Evolutionary conservation across 2,329 filamentous ascomycete species (phyloP), one percentile per base, ranked within the genome.

Genomic region (Seiridium unicorne): DNA sequence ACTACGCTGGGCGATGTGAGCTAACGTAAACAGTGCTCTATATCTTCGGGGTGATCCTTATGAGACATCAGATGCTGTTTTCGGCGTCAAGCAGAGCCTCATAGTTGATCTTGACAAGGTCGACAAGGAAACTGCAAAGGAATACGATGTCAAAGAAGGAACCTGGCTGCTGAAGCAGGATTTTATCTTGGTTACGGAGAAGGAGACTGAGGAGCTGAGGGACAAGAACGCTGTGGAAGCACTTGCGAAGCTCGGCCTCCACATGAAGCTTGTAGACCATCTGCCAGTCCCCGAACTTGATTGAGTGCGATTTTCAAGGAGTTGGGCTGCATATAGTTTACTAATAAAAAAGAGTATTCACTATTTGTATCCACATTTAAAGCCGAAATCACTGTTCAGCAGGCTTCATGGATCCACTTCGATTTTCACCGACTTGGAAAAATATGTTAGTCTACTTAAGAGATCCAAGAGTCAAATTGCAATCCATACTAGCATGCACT

Each of bases 11-110:
- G 11, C n/a, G 60, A 18, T 36, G 11, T 31, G 31, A 61, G 49
- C 57, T 60, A 55, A 61, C 47, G 5, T 26, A 13, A 48, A 51
- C 51, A 92, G 89, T 3, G 90, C 91, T 0, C 78, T 96, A 0
- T 96, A 94, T 69, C 78, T 93, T 58, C 85, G 89, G 3, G 88
- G 87, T 51, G 91, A 94, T 67, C 89, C 89, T 0, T 95, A 94
- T 71, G 91, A 94, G 77, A 90, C 86, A 1, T 91, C 89, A 0
- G 92, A 96, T 70, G 90, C 91, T 0, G 92, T 96, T 1, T 96
- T 96, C 67, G 92, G 92, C 26, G 91, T 96, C 60, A 96, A 96
- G 73, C 82, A 92, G 70, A 91, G 89, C 35, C 79, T 96, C 10
- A 77, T 92, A n/a, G 81, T 92, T 11, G 89, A 91, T 64, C 77